Evolutionary conservation across 2,329 filamentous ascomycete species (phyloP), one percentile per base, ranked within the genome.

Genomic region (Pseudogymnoascus sp.): DNA sequence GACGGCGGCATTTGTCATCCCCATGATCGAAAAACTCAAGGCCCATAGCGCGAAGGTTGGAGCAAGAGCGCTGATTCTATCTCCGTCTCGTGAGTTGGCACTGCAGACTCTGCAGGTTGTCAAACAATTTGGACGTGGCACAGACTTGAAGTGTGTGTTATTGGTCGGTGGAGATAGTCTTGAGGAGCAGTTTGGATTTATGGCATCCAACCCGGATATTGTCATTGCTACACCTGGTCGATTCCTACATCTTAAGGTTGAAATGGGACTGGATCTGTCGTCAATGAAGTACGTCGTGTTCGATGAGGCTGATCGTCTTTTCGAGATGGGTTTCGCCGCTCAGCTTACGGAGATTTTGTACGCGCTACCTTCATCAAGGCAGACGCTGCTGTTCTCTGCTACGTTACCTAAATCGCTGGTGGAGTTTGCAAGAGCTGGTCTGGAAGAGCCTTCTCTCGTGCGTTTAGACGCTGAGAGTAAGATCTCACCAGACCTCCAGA

Each of bases 241-340:
- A 69, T 99, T 99, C 70, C 79, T 99, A 68, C 94, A 99, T 80
- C 77, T 99, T 66, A 95, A 97, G 76, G 93, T 97, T 19, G 94
- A 99, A 73, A 99, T 99, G 95, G 81, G 82, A 8, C 76, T 99
- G 61, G 91, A 97, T 71, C 78, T 99, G n/a, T 91, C 88, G 0
- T 96, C 91, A 3, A 88, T 99, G 65, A 84, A 86, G 68, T 99
- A 99, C 71, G 91, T 96, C 23, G 94, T 99, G 7, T 99, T 99
- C 67, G 94, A 99, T 73, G 94, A 99, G 75, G 94, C 94, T 1
- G 94, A 99, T 80, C 85, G 94, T 61, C 80, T 99, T 19, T 99
- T 99, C 75, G 94, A 99, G 73, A 97, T 99, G 93, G 95, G 94
- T 69, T 99, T 99, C 73, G 92, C 92, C 4, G 87, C 90, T 3